Percentiles rank a stretch among this genome's conserved stretches.
Evolutionary conservation across 2,329 filamentous ascomycete genomes (phyloP).

Genomic region (Fusarium tuaranense): DNA sequence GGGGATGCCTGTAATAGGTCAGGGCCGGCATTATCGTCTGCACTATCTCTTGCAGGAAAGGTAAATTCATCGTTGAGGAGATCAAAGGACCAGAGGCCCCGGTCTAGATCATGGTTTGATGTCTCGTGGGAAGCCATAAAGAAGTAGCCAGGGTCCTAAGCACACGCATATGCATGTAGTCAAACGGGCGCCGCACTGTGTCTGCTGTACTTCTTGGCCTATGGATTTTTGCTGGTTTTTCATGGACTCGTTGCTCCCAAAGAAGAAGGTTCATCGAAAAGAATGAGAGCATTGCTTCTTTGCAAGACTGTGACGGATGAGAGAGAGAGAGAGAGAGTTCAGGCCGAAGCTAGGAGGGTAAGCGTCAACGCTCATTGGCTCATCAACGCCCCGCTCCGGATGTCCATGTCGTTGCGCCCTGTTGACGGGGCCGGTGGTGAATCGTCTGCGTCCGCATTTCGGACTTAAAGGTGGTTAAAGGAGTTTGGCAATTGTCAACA

Average conservation of each 20-base stretch:
- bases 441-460: not conserved
- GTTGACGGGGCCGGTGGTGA: not conserved
- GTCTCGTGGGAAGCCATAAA: not conserved
- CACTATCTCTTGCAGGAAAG: not conserved
- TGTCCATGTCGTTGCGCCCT: conserved; percentile 12
- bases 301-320: not conserved
- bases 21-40: not conserved
- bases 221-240: not conserved
- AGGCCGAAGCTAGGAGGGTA: not conserved
- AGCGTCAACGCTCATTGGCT: not conserved
- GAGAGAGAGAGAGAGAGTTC: not conserved
- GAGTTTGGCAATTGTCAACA: not conserved
- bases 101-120: not conserved
- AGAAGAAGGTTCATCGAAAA: not conserved
- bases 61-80: not conserved
- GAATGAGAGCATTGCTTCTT: not conserved
- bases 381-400: not conserved
- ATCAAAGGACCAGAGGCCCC: not conserved
- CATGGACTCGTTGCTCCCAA: not conserved
- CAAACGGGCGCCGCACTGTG: not conserved
- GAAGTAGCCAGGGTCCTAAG: not conserved
- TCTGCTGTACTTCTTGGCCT: not conserved
- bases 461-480: not conserved
- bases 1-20: not conserved
- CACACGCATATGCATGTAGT: not conserved